These are phyloP conservation scores for Cutaneotrichosporon cyanovorans DNA, from an alignment of 1,284 basidiomycete species.

Conservation along the genomic window DNA sequence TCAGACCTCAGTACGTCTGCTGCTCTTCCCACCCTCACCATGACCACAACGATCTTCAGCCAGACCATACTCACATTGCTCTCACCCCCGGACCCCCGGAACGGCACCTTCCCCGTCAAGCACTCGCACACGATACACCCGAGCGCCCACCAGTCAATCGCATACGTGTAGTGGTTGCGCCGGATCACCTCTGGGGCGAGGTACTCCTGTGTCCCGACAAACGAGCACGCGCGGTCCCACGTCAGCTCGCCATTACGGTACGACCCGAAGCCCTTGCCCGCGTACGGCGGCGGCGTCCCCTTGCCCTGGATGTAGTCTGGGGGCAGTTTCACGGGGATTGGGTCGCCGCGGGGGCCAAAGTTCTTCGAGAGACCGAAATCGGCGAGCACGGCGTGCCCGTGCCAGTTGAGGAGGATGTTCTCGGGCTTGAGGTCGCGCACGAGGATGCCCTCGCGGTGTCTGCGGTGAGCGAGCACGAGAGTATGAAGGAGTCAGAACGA, in stretches of 20 bases:
- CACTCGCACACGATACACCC: conserved; percentile 97
- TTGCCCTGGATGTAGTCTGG: conserved; percentile 19
- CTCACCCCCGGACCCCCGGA: conserved; percentile 17
- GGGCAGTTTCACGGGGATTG: conserved; percentile 25
- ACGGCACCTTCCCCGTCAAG: conserved; percentile 45
- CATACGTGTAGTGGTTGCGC: conserved; percentile 81
- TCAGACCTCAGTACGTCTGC: no score
- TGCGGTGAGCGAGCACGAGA: conserved; percentile 19
- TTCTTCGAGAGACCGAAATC: conserved; percentile 66
- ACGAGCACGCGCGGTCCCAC: conserved; percentile 20
- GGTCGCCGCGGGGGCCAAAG: conserved; percentile 38
- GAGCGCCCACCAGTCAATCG: conserved; percentile 96
- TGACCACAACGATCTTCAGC: no score
- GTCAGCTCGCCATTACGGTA: conserved; percentile 19
- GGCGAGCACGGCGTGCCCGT: conserved; percentile 91
- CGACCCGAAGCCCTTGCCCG: conserved; percentile 18
- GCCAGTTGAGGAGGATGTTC: conserved; percentile 85
- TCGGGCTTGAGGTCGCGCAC: conserved; percentile 53
- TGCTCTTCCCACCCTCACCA: no score
- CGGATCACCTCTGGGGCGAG: conserved; percentile 87
- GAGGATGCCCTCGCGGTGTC: conserved; percentile 47
- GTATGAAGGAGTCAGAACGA: not conserved
- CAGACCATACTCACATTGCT: conserved; percentile 8
- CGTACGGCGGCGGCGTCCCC: conserved; percentile 14
- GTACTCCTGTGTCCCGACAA: conserved; percentile 72